Base-by-base conservation (phyloP, 2,329 filamentous ascomycete genomes). In the Dendrostoma leiphaemia region DNA sequence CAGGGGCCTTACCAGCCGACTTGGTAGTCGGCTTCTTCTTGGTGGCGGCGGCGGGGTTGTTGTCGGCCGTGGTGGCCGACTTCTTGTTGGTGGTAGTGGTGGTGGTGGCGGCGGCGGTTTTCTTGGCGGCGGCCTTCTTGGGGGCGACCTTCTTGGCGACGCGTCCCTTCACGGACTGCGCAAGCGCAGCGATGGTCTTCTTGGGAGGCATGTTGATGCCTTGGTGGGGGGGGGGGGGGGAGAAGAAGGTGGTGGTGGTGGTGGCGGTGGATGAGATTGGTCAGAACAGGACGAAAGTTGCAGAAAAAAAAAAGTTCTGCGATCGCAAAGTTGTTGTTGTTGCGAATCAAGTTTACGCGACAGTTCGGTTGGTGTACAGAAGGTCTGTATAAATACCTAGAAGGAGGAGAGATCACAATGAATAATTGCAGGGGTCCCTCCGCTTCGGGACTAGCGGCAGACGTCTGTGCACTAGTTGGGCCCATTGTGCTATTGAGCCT, bases 61-160 rank as follows among this genome's bases (percentile, higher is more conserved):
- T 41, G 6, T 41, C 21, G 23, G 38, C 38, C 6, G 38, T 41
- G 38, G 26, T 41, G 23, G 38, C 38, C 13, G 21, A 26, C 19
- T 7, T 26, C 13, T 6, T 41, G 2, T n/a, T 41, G 38, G 38
- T 17, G 12, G n/a, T n/a, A n/a, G n/a, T n/a, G n/a, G n/a, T n/a
- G n/a, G n/a, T n/a, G n/a, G n/a, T n/a, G n/a, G n/a, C n/a, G n/a
- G n/a, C n/a, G n/a, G n/a, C n/a, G n/a, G 38, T 23, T 23, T 48
- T 60, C 48, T 65, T 64, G 12, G 61, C 50, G 21, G 63, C 41
- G 1, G 48, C 28, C 28, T 61, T 62, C 41, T 59, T 54, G 21
- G 58, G 3, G 4, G 59, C 52, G 3, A 60, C 45, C 29, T 64
- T 61, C 51, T 61, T 48, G 9, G 38, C 15, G 38, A 26, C 23